Conservation (phyloP, 305 asterid genomes). For the Fraxinus ornus region DNA sequence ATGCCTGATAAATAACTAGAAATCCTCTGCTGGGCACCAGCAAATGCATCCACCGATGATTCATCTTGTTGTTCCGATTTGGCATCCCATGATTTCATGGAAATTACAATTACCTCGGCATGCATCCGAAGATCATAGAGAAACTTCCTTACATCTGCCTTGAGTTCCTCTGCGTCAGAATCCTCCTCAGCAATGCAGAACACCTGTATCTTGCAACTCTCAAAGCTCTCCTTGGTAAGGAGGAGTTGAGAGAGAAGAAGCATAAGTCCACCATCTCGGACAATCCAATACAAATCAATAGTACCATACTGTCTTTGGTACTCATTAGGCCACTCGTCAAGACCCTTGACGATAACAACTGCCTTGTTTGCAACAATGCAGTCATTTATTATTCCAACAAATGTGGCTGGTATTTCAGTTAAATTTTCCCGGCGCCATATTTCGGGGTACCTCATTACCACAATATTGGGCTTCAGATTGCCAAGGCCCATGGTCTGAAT, state of each 20-base stretch:
- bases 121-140: constrained; percentile 96
- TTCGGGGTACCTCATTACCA: constrained; percentile 95
- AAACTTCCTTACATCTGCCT: constrained; percentile 85
- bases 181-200: constrained; percentile 97
- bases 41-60: constrained; percentile 68
- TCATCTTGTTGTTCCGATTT: constrained; percentile 72
- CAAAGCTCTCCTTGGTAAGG: constrained; percentile 84
- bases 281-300: constrained; percentile 94
- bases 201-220: constrained; percentile 94
- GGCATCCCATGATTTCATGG: constrained; percentile 95
- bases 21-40: constrained; percentile 62
- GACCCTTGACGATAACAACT: constrained; percentile 79
- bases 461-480: constrained; percentile 69
- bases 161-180: constrained; percentile 84
- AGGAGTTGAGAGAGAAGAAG: constrained; percentile 95
- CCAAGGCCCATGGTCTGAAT: constrained; percentile 71
- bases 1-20: constrained; percentile 48
- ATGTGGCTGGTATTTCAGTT: constrained; percentile 81
- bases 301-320: constrained; percentile 93
- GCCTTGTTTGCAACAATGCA: constrained; percentile 98
- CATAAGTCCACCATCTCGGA: constrained; percentile 96
- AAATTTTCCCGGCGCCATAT: constrained; percentile 96
- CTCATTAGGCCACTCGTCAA: constrained; percentile 98
- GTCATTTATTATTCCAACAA: constrained; percentile 86
- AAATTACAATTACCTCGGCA: constrained; percentile 89